These are phyloP conservation scores for Cordyceps militaris DNA, from an alignment of 2,329 filamentous ascomycete genomes.

Conservation along the genomic window DNA sequence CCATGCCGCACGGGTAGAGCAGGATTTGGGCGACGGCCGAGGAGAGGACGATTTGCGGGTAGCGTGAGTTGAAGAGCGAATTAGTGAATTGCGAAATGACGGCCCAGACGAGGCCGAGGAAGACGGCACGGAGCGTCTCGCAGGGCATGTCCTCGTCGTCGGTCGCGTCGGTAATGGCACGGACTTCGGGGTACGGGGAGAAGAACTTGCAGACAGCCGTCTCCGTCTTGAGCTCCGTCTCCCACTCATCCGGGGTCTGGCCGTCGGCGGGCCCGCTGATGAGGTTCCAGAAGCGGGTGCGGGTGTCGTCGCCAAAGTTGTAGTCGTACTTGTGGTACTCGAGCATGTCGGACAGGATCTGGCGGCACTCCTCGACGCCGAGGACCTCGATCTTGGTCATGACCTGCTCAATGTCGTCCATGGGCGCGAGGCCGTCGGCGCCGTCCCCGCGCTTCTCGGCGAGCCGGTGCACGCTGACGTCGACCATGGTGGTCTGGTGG, in stretches of 20 bases:
- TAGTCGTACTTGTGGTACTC: conserved; percentile 21
- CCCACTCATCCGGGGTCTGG: conserved; percentile 13
- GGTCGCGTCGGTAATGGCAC: conserved; percentile 6
- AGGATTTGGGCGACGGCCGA: conserved; percentile 10
- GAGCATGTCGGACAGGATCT: conserved; percentile 17
- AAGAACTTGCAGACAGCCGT: conserved; percentile 10
- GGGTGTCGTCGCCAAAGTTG: conserved; percentile 18
- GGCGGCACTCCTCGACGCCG: conserved; percentile 17
- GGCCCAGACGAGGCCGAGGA: conserved; percentile 8
- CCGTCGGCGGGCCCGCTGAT: conserved; percentile 15
- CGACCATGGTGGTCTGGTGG: neutral
- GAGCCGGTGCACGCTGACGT: conserved; percentile 6
- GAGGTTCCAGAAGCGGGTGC: conserved; percentile 17
- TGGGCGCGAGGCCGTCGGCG: conserved; percentile 17
- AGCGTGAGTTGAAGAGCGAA: conserved; percentile 12
- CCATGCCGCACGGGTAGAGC: conserved; percentile 8
- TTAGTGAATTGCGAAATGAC: conserved; percentile 12
- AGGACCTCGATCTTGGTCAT: conserved; percentile 20
- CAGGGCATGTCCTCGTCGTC: conserved; percentile 10
- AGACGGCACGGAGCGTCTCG: conserved; percentile 7
- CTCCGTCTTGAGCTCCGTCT: conserved; percentile 10
- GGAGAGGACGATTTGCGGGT: conserved; percentile 4
- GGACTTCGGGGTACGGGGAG: conserved; percentile 12
- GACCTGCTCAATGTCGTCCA: conserved; percentile 20
- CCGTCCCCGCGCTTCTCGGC: conserved; percentile 10